A percentile compares a stretch with the other conserved stretches of the same genome.
phyloP scores from a whole-genome alignment of 768 basidiomycete species.

The Suillus luteus region DNA sequence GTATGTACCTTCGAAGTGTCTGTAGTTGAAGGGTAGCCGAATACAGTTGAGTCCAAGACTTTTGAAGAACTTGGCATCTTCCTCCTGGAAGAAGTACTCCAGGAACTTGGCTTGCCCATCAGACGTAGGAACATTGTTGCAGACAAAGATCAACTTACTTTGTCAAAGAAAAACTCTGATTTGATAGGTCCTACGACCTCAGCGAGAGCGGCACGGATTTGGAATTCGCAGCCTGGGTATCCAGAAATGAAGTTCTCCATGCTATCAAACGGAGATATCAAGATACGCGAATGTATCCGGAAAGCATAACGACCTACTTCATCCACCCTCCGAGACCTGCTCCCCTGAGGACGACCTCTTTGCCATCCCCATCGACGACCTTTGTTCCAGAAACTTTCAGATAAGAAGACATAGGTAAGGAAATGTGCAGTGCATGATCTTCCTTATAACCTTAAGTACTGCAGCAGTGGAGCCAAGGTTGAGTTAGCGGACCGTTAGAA shows the following conservation, averaged over 20 bases:
- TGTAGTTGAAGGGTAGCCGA: constrained; percentile 74
- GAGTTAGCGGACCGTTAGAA: constrained; percentile 4
- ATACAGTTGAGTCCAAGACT: constrained; percentile 80
- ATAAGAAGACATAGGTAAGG: constrained; percentile 37
- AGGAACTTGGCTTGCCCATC: constrained; percentile 54
- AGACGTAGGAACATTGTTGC: background rate
- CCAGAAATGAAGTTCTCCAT: constrained; percentile 82
- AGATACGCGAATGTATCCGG: constrained; percentile 7
- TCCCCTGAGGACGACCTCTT: constrained; percentile 64
- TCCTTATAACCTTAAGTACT: background rate
- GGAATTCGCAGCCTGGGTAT: constrained; percentile 80
- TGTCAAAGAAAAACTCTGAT: constrained; percentile 83
- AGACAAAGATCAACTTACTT: constrained; percentile 42
- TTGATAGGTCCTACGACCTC: constrained; percentile 65
- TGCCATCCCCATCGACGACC: constrained; percentile 57
- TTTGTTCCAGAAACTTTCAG: constrained; percentile 60
- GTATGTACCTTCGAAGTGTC: constrained; percentile 56
- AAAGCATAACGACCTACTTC: constrained; percentile 56
- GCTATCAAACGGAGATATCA: constrained; percentile 34
- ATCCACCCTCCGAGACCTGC: constrained; percentile 87
- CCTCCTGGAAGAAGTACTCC: constrained; percentile 80
- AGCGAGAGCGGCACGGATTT: constrained; percentile 72
- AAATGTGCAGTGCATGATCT: background rate
- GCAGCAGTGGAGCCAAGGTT: constrained; percentile 10
- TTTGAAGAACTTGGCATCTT: constrained; percentile 76